These are phyloP conservation scores for Mrakia hoshinonis DNA, from an alignment of 768 basidiomycete genomes.

Conservation along the genomic window DNA sequence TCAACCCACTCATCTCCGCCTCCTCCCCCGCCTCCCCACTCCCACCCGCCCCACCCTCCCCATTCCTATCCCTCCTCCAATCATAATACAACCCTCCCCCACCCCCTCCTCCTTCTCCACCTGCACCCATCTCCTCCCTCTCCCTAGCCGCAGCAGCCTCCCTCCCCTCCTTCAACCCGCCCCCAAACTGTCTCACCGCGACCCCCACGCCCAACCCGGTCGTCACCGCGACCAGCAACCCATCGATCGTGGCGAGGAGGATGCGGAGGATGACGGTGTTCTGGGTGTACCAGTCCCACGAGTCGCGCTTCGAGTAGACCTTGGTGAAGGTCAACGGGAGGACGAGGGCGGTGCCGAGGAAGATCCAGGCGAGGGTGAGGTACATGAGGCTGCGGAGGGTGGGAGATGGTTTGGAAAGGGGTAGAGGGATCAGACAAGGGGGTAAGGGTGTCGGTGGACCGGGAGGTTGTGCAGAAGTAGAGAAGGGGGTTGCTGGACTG, in stretches of 20 bases:
- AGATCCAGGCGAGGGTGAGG: background rate
- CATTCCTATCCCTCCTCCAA: background rate
- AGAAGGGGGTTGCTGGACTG: background rate
- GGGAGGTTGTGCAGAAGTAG: background rate
- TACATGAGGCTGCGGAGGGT: background rate
- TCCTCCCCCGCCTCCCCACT: background rate
- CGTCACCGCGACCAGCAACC: background rate
- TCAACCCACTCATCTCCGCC: background rate
- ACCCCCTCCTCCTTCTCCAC: no score
- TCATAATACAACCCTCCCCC: background rate
- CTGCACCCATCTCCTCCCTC: background rate
- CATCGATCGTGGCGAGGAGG: slow-evolving; percentile 1
- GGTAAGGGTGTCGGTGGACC: no score
- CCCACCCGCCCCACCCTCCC: background rate
- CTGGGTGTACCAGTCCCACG: slow-evolving; percentile 5
- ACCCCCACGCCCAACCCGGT: background rate
- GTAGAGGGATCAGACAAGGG: background rate
- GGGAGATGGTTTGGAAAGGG: background rate
- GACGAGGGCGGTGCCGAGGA: background rate
- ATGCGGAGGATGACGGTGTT: background rate
- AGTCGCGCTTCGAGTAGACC: background rate
- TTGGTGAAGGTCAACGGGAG: background rate
- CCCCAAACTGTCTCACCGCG: background rate
- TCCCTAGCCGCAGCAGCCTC: background rate
- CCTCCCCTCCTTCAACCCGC: background rate